These are phyloP conservation scores for Fusarium praegraminearum DNA, from an alignment of 2,329 filamentous ascomycete species.

Conservation along the genomic window DNA sequence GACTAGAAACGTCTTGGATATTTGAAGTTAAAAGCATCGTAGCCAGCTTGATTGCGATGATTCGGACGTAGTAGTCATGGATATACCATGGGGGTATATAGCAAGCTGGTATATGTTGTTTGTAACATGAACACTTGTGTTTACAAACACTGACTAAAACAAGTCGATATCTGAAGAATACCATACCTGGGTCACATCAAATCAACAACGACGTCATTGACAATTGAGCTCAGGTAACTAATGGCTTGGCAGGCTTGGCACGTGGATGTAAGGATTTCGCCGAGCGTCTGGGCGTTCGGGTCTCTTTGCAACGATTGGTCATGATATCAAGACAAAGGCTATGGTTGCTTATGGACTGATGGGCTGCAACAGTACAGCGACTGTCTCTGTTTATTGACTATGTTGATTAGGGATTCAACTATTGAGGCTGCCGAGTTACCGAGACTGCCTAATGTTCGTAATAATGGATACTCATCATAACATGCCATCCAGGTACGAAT, in stretches of 20 bases:
- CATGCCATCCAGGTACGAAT: conserved; percentile 11
- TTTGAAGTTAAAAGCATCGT: background rate
- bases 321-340: background rate
- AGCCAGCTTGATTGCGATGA: background rate
- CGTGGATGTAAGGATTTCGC: conserved; percentile 1
- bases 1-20: background rate
- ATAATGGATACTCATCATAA: conserved; percentile 2
- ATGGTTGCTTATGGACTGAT: background rate
- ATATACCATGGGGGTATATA: background rate
- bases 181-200: background rate
- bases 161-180: background rate
- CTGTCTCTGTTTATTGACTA: background rate
- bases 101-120: background rate
- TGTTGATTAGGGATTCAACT: background rate
- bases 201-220: background rate
- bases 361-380: background rate
- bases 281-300: background rate
- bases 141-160: background rate
- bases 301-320: background rate
- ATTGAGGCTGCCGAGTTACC: conserved; percentile 10
- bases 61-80: background rate
- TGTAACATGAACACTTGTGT: background rate
- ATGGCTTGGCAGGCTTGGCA: conserved; percentile 5
- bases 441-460: conserved; percentile 3
- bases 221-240: background rate